Conservation (phyloP, 23 red algal genomes). For the Gracilariopsis chorda region DNA sequence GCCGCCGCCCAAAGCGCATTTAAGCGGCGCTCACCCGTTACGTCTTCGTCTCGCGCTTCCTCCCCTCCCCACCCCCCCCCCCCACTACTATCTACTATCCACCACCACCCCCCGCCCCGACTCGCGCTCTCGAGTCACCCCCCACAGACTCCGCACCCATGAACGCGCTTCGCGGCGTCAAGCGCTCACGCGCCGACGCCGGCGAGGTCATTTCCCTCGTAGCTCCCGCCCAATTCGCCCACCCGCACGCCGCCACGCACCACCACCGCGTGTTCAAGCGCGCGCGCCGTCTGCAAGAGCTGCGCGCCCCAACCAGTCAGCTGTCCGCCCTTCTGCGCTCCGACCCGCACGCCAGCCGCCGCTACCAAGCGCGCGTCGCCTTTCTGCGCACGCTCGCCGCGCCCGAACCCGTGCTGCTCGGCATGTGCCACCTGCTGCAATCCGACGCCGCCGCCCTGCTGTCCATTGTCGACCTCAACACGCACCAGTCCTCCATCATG, state of each 20-base stretch:
- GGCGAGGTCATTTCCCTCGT: neutral
- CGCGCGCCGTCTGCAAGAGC: constrained; percentile 6
- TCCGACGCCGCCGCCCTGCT: constrained; percentile 10
- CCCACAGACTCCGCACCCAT: neutral
- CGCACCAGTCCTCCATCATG: constrained; percentile 6
- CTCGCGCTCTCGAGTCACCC: neutral
- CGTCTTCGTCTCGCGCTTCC: neutral
- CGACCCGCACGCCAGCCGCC: neutral
- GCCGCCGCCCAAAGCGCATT: no score
- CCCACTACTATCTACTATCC: neutral
- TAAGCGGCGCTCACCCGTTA: no score
- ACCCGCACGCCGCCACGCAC: neutral
- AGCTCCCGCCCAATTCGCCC: neutral
- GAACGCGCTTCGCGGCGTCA: constrained; percentile 1
- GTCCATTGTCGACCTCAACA: constrained; percentile 36
- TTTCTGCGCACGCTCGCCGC: neutral
- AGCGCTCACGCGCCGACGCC: neutral
- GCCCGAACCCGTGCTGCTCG: neutral
- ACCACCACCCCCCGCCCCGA: neutral
- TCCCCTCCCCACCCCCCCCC: neutral
- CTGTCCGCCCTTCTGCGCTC: constrained; percentile 20
- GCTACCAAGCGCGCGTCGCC: neutral
- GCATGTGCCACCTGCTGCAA: neutral
- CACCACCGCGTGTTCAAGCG: constrained; percentile 10
- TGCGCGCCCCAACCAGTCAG: neutral